phyloP scores from a whole-genome alignment of 202 grass and related monocot species.

The Carex sylvatica region DNA sequence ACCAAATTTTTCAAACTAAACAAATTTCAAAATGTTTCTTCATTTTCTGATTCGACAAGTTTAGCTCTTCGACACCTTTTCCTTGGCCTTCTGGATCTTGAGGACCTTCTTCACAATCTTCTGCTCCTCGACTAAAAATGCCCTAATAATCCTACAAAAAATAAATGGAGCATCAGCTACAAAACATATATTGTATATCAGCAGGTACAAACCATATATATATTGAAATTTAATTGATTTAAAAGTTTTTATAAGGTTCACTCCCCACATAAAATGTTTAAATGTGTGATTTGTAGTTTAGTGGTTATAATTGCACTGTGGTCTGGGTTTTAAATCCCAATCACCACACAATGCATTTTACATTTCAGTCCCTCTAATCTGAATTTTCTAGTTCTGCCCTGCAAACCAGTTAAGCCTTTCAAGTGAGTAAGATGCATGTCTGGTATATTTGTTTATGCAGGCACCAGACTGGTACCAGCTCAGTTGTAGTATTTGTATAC shows the following conservation, averaged over 20 bases:
- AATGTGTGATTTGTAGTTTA: no score
- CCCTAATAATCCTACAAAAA: conserved; percentile 57
- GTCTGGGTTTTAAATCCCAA: no score
- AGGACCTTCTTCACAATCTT: conserved; percentile 95
- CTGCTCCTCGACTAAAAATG: conserved; percentile 78
- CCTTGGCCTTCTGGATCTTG: conserved; percentile 84
- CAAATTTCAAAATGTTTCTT: conserved; percentile 20
- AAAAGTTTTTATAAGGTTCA: no score
- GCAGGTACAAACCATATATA: no score
- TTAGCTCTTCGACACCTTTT: conserved; percentile 66
- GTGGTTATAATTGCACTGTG: no score
- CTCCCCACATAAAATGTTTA: no score
- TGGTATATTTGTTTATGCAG: neutral
- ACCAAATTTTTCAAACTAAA: conserved; percentile 11
- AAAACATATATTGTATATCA: neutral
- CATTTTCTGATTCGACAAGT: conserved; percentile 9
- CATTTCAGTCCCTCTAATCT: no score
- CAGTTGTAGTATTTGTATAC: neutral
- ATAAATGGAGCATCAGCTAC: neutral
- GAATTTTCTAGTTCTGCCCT: no score
- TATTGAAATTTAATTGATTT: no score
- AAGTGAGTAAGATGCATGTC: neutral
- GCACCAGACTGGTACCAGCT: neutral
- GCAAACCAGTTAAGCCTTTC: conserved; percentile 4
- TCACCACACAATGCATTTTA: no score